phyloP scores from a whole-genome alignment of 1,139 yeast genomes.

The Magnusiomyces suaveolens region DNA sequence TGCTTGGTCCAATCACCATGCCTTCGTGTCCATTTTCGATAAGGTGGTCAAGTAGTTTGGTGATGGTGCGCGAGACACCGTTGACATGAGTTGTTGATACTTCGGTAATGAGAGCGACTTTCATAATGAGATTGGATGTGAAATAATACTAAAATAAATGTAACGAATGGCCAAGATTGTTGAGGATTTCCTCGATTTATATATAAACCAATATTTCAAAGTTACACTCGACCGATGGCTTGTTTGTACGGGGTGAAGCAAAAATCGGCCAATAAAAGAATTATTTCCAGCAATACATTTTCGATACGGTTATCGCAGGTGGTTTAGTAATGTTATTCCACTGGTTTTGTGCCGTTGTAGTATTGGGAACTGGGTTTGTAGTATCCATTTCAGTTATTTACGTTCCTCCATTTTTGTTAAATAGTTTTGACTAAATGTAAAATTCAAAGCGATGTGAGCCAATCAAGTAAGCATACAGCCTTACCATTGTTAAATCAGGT shows the following conservation, averaged over 20 bases:
- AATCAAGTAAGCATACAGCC: neutral
- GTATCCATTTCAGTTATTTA: too few species aligned
- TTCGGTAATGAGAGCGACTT: slow-evolving; percentile 18
- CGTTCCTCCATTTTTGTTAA: neutral
- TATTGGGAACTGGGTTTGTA: too few species aligned
- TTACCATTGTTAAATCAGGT: neutral
- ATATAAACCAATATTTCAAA: neutral
- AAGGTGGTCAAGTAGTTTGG: slow-evolving; percentile 17
- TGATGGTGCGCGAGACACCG: slow-evolving; percentile 19
- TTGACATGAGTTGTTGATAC: slow-evolving; percentile 19
- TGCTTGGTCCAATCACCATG: slow-evolving; percentile 17
- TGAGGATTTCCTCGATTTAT: neutral
- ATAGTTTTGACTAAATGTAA: neutral
- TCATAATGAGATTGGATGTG: slow-evolving; percentile 8
- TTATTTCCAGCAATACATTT: too few species aligned
- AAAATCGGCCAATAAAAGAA: too few species aligned
- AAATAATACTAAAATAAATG: too few species aligned
- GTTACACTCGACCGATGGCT: too few species aligned
- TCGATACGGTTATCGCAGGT: too few species aligned
- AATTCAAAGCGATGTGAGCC: neutral
- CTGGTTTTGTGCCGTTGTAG: too few species aligned
- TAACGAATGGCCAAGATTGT: too few species aligned
- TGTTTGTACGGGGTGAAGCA: too few species aligned
- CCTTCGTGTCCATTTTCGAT: slow-evolving; percentile 16
- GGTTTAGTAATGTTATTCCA: too few species aligned